Percentiles rank a stretch among this genome's conserved stretches.
Conservation (phyloP, 176 grass and related monocot genomes). For the Triticum aestivum region IWGSC_CS_RefSeq_v2.1 NC_057801.1:617369588-617370087, state of each 20-base stretch:
- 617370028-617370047: slow-evolving; percentile 87
- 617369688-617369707: not conserved
- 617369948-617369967: slow-evolving; percentile 94
- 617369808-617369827: not conserved
- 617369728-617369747: slow-evolving; percentile 46
- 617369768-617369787: slow-evolving; percentile 28
- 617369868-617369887: slow-evolving; percentile 90
- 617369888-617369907: slow-evolving; percentile 91
- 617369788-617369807: too few species aligned
- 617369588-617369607: slow-evolving; percentile 34
- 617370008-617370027: slow-evolving; percentile 99
- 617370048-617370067: slow-evolving; percentile 79
- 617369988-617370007: slow-evolving; percentile 97
- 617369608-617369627: slow-evolving; percentile 41
- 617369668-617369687: slow-evolving; percentile 4
- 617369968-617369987: slow-evolving; percentile 95
- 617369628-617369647: slow-evolving; percentile 30
- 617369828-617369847: slow-evolving; percentile 35
- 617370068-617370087: slow-evolving; percentile 9
- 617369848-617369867: slow-evolving; percentile 94
- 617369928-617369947: slow-evolving; percentile 93
- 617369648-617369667: not conserved
- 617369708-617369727: slow-evolving; percentile 37
- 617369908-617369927: slow-evolving; percentile 89
- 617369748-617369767: slow-evolving; percentile 29